These are phyloP conservation scores for Xylaria multiplex DNA, from an alignment of 2,329 filamentous ascomycete species.

Conservation along the genomic window DNA sequence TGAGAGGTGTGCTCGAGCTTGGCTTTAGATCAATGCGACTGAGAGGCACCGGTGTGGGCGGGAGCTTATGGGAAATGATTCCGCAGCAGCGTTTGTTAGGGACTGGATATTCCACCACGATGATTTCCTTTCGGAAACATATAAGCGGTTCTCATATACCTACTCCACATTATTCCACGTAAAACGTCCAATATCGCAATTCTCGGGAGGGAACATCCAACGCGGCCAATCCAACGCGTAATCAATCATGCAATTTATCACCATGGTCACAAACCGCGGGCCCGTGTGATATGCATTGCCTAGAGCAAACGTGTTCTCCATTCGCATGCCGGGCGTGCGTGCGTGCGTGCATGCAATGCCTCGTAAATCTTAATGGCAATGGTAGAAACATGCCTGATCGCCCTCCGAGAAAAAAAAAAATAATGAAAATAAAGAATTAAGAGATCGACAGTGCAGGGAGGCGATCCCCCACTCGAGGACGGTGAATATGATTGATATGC, in stretches of 20 bases:
- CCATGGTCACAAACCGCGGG: neutral
- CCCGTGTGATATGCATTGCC: neutral
- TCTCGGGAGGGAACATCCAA: neutral
- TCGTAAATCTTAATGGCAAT: neutral
- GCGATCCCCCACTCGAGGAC: slow-evolving; percentile 6
- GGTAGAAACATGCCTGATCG: neutral
- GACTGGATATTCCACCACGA: no score
- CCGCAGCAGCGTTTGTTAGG: no score
- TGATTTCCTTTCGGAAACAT: no score
- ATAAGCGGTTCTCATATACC: no score
- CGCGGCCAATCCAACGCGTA: no score
- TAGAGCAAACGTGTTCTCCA: neutral
- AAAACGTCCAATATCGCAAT: neutral
- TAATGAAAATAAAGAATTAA: neutral
- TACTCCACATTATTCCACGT: no score
- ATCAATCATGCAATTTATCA: neutral
- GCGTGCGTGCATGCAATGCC: neutral
- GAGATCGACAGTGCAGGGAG: slow-evolving; percentile 8
- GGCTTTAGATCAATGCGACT: no score
- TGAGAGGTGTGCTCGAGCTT: no score
- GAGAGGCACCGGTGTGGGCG: no score
- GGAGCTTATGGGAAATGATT: no score
- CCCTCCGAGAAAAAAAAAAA: neutral
- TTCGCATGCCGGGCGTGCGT: neutral
- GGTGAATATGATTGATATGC: slow-evolving; percentile 4